Conservation (phyloP, 768 basidiomycete species). For the Suillus placidus region DNA sequence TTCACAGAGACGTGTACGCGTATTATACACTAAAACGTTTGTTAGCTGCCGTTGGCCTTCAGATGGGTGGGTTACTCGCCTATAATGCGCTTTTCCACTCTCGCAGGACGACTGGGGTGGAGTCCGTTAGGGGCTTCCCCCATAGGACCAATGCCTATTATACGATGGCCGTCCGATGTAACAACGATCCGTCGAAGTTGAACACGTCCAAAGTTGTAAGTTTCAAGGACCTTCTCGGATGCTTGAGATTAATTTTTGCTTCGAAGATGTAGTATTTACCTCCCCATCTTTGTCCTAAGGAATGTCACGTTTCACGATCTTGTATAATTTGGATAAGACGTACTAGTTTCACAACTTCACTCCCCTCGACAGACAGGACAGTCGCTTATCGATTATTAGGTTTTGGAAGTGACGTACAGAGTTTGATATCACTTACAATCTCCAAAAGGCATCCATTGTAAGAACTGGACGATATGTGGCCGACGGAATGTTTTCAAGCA, state of each 20-base stretch:
- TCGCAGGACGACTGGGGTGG: constrained; percentile 49
- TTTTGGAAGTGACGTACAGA: constrained; percentile 13
- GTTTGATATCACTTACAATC: constrained; percentile 37
- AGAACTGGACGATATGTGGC: constrained; percentile 46
- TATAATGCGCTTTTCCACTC: constrained; percentile 56
- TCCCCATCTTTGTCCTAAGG: constrained; percentile 50
- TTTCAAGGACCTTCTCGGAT: constrained; percentile 39
- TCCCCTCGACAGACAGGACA: constrained; percentile 50
- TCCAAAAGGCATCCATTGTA: constrained; percentile 53
- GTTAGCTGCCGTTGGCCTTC: constrained; percentile 2
- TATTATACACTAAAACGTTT: constrained; percentile 47
- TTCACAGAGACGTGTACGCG: constrained; percentile 45
- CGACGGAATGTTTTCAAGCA: constrained; percentile 54
- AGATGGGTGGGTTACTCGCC: constrained; percentile 33
- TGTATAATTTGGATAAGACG: constrained; percentile 17
- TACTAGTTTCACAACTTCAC: constrained; percentile 50
- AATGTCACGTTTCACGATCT: constrained; percentile 16
- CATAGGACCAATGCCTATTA: constrained; percentile 55
- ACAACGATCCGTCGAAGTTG: constrained; percentile 51
- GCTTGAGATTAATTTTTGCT: not conserved
- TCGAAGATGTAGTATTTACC: constrained; percentile 22
- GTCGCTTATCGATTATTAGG: constrained; percentile 38
- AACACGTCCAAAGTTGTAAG: constrained; percentile 47
- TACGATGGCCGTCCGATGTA: constrained; percentile 46
- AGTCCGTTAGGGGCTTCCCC: constrained; percentile 44